These are phyloP conservation scores for Daedaleopsis sinensis DNA, from an alignment of 768 basidiomycete species.

Conservation along the genomic window DNA sequence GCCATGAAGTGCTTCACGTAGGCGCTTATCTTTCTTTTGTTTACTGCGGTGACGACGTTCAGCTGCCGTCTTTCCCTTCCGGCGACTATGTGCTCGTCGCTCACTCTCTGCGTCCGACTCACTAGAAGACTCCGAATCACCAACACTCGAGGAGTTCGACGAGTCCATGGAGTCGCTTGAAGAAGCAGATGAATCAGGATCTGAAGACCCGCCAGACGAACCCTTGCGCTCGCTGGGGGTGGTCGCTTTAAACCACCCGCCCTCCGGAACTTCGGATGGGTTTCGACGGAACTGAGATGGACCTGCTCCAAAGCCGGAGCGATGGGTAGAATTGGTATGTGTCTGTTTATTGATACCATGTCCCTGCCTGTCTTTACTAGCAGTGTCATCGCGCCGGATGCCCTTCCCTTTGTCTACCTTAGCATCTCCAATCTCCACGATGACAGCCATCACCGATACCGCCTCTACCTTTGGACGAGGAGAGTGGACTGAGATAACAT, in stretches of 20 bases:
- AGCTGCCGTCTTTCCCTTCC: not conserved
- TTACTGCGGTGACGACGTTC: not conserved
- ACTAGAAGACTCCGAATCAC: no score
- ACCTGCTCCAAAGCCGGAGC: not conserved
- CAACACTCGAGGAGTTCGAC: not conserved
- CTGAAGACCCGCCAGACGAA: no score
- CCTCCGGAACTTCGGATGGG: not conserved
- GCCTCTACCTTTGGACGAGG: no score
- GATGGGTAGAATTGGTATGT: not conserved
- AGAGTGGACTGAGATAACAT: no score
- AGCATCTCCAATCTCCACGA: no score
- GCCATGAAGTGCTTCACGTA: constrained; percentile 8
- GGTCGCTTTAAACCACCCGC: not conserved
- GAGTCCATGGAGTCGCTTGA: not conserved
- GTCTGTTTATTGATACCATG: no score
- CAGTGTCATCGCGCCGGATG: no score
- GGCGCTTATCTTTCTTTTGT: constrained; percentile 2
- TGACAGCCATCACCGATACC: no score
- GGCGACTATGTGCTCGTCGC: not conserved
- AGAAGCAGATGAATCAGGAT: no score
- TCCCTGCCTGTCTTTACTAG: no score
- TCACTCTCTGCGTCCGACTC: not conserved
- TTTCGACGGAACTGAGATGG: not conserved
- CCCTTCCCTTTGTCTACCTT: no score
- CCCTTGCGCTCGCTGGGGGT: not conserved